Conservation (phyloP, 2,329 filamentous ascomycete genomes). For the Rhinocladiella mackenziei region DNA sequence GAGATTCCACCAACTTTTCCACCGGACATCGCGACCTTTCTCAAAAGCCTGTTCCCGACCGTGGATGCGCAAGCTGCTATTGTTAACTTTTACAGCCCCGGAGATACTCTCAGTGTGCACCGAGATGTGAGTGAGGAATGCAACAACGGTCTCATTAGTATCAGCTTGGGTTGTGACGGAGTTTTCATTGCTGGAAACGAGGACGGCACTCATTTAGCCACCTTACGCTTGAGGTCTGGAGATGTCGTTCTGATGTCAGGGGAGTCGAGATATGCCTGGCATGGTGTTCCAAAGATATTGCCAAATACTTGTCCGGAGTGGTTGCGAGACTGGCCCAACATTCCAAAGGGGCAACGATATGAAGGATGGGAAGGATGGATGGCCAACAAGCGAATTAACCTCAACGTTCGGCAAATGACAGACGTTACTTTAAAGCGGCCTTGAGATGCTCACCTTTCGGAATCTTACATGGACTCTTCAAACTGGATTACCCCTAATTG, state of each 20-base stretch:
- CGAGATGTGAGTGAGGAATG: constrained; percentile 87
- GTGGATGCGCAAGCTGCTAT: constrained; percentile 85
- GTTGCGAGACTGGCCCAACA: constrained; percentile 70
- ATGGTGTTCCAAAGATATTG: constrained; percentile 85
- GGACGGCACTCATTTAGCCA: constrained; percentile 41
- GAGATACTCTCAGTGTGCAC: constrained; percentile 88
- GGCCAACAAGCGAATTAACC: constrained; percentile 77
- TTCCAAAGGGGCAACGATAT: constrained; percentile 43
- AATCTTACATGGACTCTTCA: too few relatives aligned
- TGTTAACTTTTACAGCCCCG: constrained; percentile 85
- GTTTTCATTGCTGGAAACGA: constrained; percentile 78
- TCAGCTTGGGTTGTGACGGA: constrained; percentile 86
- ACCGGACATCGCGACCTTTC: constrained; percentile 62
- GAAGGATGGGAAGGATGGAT: constrained; percentile 82
- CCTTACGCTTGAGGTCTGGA: constrained; percentile 69
- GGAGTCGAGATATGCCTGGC: constrained; percentile 82
- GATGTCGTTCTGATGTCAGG: constrained; percentile 89
- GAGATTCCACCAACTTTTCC: constrained; percentile 70
- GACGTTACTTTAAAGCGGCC: background rate
- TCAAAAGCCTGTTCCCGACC: constrained; percentile 68
- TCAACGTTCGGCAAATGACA: constrained; percentile 86
- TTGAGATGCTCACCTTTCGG: constrained; percentile 1
- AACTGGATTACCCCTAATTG: too few relatives aligned
- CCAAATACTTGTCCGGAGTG: constrained; percentile 72
- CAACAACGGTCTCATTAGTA: constrained; percentile 71